These are phyloP conservation scores for Penicillium macrosclerotiorum DNA, from an alignment of 495 filamentous ascomycete species.

Conservation along the genomic window DNA sequence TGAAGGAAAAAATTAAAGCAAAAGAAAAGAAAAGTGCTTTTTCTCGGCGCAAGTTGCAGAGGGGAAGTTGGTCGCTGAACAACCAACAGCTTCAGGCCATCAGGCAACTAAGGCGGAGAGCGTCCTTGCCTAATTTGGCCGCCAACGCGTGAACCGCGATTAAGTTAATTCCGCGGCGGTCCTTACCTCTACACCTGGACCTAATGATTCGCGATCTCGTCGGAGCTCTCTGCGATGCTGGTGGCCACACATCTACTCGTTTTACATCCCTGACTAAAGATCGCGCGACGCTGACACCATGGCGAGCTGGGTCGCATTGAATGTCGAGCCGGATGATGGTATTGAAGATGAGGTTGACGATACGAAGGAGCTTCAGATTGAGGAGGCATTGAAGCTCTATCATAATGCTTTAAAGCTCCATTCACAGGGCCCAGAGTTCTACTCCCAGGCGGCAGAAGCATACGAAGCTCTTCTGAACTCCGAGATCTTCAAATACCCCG, in stretches of 20 bases:
- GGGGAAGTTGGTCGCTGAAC: slow-evolving; percentile 15
- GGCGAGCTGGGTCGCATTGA: slow-evolving; percentile 74
- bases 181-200: slow-evolving; percentile 1
- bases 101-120: slow-evolving; percentile 29
- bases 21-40: neutral
- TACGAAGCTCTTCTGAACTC: slow-evolving; percentile 84
- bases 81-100: slow-evolving; percentile 22
- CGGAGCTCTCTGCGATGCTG: slow-evolving; percentile 21
- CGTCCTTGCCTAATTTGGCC: slow-evolving; percentile 31
- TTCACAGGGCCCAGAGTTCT: slow-evolving; percentile 75
- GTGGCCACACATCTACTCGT: neutral
- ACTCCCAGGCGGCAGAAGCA: slow-evolving; percentile 72
- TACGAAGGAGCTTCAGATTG: slow-evolving; percentile 93
- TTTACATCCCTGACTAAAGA: neutral
- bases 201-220: neutral
- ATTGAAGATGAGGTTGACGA: slow-evolving; percentile 90
- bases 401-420: slow-evolving; percentile 90
- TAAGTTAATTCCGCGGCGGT: neutral
- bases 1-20: neutral
- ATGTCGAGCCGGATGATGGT: slow-evolving; percentile 88
- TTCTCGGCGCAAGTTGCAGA: neutral
- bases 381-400: slow-evolving; percentile 95
- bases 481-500: slow-evolving; percentile 89
- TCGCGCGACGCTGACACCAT: slow-evolving; percentile 28
- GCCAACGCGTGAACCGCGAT: slow-evolving; percentile 32